Percentiles rank a stretch among this genome's conserved stretches.
Conservation (phyloP, 352 stramenopile species). For the Phytophthora citrophthora region DNA sequence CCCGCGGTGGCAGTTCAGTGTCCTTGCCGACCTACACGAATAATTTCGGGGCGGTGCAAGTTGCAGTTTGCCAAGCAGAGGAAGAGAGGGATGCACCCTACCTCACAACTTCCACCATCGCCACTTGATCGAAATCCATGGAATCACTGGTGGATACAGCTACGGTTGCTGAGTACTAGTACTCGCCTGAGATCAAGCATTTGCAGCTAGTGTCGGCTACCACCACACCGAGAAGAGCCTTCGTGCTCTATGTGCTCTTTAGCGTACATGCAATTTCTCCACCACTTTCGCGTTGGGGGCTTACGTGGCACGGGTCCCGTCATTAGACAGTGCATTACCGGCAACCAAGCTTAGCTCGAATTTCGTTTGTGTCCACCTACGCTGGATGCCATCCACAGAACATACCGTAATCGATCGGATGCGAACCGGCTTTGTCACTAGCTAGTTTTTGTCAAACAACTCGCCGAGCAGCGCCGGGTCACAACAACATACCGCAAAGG, state of each 20-base stretch:
- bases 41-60: slow-evolving; percentile 3
- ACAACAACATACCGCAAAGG: slow-evolving; percentile 21
- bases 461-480: slow-evolving; percentile 11
- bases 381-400: slow-evolving; percentile 22
- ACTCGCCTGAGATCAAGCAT: slow-evolving; percentile 2
- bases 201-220: not conserved
- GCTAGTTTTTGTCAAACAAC: slow-evolving; percentile 20
- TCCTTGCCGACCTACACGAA: not conserved
- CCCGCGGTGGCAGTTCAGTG: too few relatives aligned
- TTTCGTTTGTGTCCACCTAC: slow-evolving; percentile 42
- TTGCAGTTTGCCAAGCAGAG: slow-evolving; percentile 24
- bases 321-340: slow-evolving; percentile 6
- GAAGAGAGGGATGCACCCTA: slow-evolving; percentile 17
- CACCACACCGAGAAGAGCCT: not conserved
- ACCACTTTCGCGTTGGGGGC: slow-evolving; percentile 13
- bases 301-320: not conserved
- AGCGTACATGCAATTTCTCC: not conserved
- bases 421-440: slow-evolving; percentile 16
- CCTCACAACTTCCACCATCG: slow-evolving; percentile 21
- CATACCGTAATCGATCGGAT: not conserved
- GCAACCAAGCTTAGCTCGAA: slow-evolving; percentile 8
- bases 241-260: not conserved
- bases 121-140: slow-evolving; percentile 29
- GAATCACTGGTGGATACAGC: slow-evolving; percentile 14
- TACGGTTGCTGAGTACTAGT: not conserved